Evolutionary conservation across 768 basidiomycete species (phyloP).

Genomic region (Baorangia bicolor): DNA sequence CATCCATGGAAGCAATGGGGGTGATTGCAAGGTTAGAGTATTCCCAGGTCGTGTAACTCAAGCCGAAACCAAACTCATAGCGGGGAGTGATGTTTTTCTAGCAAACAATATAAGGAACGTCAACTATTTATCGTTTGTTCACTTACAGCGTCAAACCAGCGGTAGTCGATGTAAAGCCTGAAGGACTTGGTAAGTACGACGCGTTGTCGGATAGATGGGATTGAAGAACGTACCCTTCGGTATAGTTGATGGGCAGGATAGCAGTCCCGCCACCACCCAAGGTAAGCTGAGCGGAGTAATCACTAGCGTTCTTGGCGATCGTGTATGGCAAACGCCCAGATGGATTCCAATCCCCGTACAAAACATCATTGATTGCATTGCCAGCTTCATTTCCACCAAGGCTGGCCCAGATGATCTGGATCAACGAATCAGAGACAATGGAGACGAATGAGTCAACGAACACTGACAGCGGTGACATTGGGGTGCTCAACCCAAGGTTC

Average conservation of each 20-base stretch:
- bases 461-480: conserved; percentile 65
- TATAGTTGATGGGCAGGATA: conserved; percentile 57
- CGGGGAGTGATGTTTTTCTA: conserved; percentile 73
- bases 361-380: conserved; percentile 70
- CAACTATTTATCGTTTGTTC: not conserved
- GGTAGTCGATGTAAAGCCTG: conserved; percentile 68
- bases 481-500: conserved; percentile 75
- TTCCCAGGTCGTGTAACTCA: conserved; percentile 81
- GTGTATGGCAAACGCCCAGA: conserved; percentile 70
- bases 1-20: conserved; percentile 38
- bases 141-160: conserved; percentile 65
- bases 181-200: not conserved
- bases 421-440: conserved; percentile 14
- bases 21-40: conserved; percentile 59
- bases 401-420: conserved; percentile 47
- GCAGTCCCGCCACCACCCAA: conserved; percentile 24
- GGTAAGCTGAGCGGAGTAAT: conserved; percentile 48
- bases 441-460: conserved; percentile 31
- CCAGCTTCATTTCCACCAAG: conserved; percentile 77
- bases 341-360: conserved; percentile 78
- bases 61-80: conserved; percentile 87
- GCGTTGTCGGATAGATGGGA: too few relatives aligned
- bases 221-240: conserved; percentile 40
- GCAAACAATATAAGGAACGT: not conserved
- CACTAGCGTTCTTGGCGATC: conserved; percentile 56